A percentile compares a stretch with the other conserved stretches of the same genome.
These are phyloP conservation scores for Triticum timopheevii DNA, from an alignment of 176 grass and related monocot species.

Conservation along the genomic window DNA sequence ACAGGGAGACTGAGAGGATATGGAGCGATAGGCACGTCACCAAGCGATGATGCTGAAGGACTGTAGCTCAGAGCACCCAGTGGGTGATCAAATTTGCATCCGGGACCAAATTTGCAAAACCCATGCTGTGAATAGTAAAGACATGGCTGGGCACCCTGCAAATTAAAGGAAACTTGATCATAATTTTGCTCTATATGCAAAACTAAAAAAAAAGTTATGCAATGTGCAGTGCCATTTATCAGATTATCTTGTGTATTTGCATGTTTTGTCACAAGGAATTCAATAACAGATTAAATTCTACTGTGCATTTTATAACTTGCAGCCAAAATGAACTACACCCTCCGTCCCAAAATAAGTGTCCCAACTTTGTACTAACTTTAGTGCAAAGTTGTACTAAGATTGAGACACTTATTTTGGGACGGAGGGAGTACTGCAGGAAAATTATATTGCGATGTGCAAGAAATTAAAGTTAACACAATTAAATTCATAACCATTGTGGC, in stretches of 20 bases:
- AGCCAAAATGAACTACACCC: neutral
- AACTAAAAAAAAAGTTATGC: neutral
- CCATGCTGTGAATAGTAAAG: conserved; percentile 65
- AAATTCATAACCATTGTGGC: neutral
- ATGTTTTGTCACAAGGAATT: conserved; percentile 14
- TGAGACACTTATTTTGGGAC: no score
- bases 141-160: conserved; percentile 73
- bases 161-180: conserved; percentile 27
- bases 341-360: no score
- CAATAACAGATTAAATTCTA: neutral
- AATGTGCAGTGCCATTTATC: neutral
- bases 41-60: conserved; percentile 52
- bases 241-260: conserved; percentile 1
- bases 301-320: conserved; percentile 3
- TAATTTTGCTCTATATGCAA: neutral
- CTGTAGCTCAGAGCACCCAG: conserved; percentile 57
- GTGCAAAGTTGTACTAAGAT: no score
- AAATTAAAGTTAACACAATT: neutral
- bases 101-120: conserved; percentile 67
- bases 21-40: conserved; percentile 56
- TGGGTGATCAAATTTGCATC: conserved; percentile 84
- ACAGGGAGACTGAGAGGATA: conserved; percentile 49
- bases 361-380: no score
- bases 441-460: neutral
- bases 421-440: neutral